Evolutionary conservation across 768 basidiomycete species (phyloP).

Genomic region (Kwoniella mangroviensis): DNA sequence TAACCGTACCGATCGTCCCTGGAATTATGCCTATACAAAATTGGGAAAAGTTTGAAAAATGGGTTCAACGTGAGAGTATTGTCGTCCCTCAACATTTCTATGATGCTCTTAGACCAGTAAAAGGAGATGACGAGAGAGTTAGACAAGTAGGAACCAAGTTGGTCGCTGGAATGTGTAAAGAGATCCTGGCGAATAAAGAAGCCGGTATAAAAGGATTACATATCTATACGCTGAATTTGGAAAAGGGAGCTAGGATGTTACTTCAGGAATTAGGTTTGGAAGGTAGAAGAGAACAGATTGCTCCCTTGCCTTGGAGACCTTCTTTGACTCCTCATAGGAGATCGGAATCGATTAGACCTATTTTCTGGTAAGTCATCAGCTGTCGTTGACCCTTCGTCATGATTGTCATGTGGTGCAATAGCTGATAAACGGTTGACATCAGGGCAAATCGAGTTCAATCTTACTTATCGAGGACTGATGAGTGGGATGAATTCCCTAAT

Average conservation of each 20-base stretch:
- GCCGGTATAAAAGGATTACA: constrained; percentile 87
- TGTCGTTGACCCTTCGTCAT: not conserved
- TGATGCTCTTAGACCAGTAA: constrained; percentile 79
- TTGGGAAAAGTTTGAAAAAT: constrained; percentile 90
- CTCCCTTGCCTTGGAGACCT: constrained; percentile 97
- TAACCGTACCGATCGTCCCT: constrained; percentile 86
- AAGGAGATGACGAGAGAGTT: constrained; percentile 91
- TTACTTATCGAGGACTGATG: constrained; percentile 92
- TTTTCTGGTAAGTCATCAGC: constrained; percentile 70
- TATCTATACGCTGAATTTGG: constrained; percentile 97
- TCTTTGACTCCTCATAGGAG: constrained; percentile 91
- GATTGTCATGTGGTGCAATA: not conserved
- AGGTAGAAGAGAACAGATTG: constrained; percentile 71
- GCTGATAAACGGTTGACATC: constrained; percentile 11
- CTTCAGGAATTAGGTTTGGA: constrained; percentile 83
- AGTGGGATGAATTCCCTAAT: constrained; percentile 99
- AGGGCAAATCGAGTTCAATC: constrained; percentile 91
- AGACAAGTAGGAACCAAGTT: constrained; percentile 89
- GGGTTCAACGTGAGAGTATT: constrained; percentile 58
- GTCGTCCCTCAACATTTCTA: constrained; percentile 75
- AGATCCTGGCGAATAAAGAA: constrained; percentile 72
- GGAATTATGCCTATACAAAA: constrained; percentile 96
- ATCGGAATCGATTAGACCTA: constrained; percentile 90
- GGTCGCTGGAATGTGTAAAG: constrained; percentile 90
- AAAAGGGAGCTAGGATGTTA: constrained; percentile 93